Evolutionary conservation across 352 stramenopile genomes (phyloP).

Genomic region (Pythium catenulatum): DNA sequence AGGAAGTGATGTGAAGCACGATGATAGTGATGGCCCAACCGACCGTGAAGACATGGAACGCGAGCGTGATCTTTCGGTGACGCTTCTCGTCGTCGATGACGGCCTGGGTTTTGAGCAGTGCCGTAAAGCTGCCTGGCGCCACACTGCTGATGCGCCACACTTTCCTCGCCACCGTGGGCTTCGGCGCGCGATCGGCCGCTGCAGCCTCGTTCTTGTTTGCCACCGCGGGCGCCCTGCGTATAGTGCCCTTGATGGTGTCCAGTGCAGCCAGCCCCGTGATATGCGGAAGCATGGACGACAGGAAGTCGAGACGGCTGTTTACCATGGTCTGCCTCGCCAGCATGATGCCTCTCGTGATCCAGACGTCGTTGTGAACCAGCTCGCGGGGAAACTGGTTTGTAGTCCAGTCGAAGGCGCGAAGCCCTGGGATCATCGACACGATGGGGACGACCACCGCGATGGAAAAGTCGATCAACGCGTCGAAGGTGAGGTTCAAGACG

Average conservation of each 20-base stretch:
- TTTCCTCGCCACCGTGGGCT: too few species aligned
- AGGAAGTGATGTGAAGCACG: not conserved
- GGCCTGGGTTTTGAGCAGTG: not conserved
- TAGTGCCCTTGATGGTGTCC: conserved; percentile 23
- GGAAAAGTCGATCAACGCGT: conserved; percentile 22
- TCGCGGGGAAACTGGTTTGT: not conserved
- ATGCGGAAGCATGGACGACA: conserved; percentile 29
- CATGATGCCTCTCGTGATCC: not conserved
- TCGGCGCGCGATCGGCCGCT: too few species aligned
- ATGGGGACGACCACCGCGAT: conserved; percentile 17
- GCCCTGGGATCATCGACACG: not conserved
- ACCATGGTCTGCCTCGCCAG: conserved; percentile 10
- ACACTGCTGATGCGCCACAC: not conserved
- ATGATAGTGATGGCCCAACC: conserved; percentile 5
- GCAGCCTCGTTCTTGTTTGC: not conserved
- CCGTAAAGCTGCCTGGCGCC: not conserved
- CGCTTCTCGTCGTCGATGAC: not conserved
- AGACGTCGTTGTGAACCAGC: conserved; percentile 25
- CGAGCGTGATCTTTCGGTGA: not conserved
- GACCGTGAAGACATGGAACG: not conserved
- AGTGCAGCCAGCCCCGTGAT: conserved; percentile 1
- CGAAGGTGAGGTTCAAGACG: not conserved
- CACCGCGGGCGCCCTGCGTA: not conserved
- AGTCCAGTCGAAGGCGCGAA: not conserved
- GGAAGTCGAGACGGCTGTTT: conserved; percentile 6